Percentiles rank a stretch among this genome's conserved stretches.
Evolutionary conservation across 2,329 filamentous ascomycete genomes (phyloP).

Genomic region (Tolypocladium guangdongense): DNA sequence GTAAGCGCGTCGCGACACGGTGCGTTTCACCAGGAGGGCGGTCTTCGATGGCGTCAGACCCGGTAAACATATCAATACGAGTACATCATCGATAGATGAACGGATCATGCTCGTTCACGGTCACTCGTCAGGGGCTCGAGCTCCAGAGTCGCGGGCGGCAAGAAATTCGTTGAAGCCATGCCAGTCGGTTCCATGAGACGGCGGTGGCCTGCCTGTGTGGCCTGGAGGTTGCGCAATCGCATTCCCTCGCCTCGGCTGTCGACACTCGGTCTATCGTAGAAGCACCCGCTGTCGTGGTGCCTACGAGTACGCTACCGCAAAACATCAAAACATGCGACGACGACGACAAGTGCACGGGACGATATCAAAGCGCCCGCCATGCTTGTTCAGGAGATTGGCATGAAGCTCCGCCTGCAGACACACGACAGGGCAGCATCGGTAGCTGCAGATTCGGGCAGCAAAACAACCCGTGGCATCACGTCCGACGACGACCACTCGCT

Average conservation of each 20-base stretch:
- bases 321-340: not conserved
- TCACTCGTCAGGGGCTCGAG: not conserved
- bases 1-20: not conserved
- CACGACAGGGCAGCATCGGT: not conserved
- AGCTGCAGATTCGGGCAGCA: not conserved
- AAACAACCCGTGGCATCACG: not conserved
- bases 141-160: not conserved
- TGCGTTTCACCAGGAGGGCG: constrained; percentile 1
- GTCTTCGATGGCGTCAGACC: not conserved
- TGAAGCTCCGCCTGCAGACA: not conserved
- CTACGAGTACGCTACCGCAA: not conserved
- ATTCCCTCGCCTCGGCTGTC: not conserved
- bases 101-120: not conserved
- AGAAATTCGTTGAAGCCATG: not conserved
- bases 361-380: not conserved
- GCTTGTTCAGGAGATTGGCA: not conserved
- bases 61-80: not conserved
- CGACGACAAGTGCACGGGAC: not conserved
- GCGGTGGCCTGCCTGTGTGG: not conserved
- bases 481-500: not conserved
- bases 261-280: not conserved
- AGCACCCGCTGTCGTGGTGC: not conserved
- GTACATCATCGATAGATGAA: not conserved
- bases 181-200: not conserved
- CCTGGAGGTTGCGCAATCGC: not conserved